Base-by-base conservation (phyloP, 805 yeast genomes). In the Pichia manshurica region DNA sequence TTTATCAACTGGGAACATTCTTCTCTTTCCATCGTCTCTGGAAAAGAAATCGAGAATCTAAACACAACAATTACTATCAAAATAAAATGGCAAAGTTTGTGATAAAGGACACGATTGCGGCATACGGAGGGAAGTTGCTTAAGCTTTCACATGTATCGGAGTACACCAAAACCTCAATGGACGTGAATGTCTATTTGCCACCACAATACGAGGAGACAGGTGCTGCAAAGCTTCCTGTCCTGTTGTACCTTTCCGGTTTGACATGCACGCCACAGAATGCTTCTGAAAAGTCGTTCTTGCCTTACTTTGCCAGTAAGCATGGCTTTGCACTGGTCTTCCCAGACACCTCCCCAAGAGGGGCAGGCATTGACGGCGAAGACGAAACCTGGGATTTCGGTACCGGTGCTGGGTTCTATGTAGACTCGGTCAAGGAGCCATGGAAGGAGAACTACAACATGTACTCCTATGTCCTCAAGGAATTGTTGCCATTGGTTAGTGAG, bases 311-410 rank as follows among this genome's bases (percentile, higher is more conserved):
- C 7, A 78, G 82, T 54, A 75, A 84, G 60, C 79, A 81, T 59
- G 95, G 95, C 4, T 82, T 91, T 64, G 96, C 95, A 0, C 68
- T 91, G 16, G 88, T 91, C 1, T 90, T 85, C 65, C 98, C 99
- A 17, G 99, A 91, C 66, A 93, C 99, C 3, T 90, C 98, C 8
- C 98, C 99, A 46, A 79, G 98, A 55, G 96, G 95, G 15, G 80
- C 83, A 13, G 73, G 72, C 42, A 72, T 83, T 50, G 81, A 77
- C 29, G 95, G 95, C n/a, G 93, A 84, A 62, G 67, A 64, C 48
- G 67, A 65, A 2, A 65, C 79, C 16, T 93, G 84, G 81, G 96
- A 89, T 63, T 87, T 91, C 61, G 99, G 99, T 21, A 73, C 89
- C 2, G 96, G 95, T 36, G 99, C 99, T 31, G 96, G 97, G 0